These are phyloP conservation scores for Guyanaporus albipodus DNA, from an alignment of 768 basidiomycete genomes.

Conservation along the genomic window DNA sequence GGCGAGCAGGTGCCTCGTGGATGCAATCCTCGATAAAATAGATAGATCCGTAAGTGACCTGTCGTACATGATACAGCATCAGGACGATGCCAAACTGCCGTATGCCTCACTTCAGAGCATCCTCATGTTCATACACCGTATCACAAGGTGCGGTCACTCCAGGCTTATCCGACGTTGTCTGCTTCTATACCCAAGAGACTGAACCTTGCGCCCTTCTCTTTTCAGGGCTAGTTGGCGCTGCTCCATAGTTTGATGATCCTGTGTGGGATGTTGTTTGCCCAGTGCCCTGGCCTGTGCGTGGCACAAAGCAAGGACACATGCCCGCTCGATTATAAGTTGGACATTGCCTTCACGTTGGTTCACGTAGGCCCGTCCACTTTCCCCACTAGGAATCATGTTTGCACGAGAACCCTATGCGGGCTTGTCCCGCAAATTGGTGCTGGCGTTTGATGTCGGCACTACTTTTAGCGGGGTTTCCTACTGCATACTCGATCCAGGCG, in stretches of 20 bases:
- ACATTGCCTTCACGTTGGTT: neutral
- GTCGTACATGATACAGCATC: neutral
- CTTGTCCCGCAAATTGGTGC: slow-evolving; percentile 28
- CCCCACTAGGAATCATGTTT: slow-evolving; percentile 18
- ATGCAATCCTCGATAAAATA: neutral
- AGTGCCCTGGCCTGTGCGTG: neutral
- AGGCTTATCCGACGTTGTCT: neutral
- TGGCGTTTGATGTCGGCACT: slow-evolving; percentile 32
- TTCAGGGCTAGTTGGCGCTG: slow-evolving; percentile 4
- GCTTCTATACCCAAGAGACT: neutral
- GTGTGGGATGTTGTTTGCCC: neutral
- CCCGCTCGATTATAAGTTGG: neutral
- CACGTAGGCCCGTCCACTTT: neutral
- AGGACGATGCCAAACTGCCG: neutral
- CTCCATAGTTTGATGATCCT: neutral
- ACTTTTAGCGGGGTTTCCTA: slow-evolving; percentile 37
- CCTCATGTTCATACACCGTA: neutral
- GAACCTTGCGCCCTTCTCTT: neutral
- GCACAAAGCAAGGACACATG: slow-evolving; percentile 1
- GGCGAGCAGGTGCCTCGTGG: neutral
- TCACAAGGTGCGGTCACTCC: slow-evolving; percentile 1
- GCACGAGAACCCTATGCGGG: slow-evolving; percentile 34
- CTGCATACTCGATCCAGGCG: slow-evolving; percentile 37
- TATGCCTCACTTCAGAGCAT: neutral
- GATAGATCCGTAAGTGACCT: neutral